Evolutionary conservation across 1,284 basidiomycete species (phyloP), one percentile per base, ranked within the genome.

Genomic region (Ceratobasidium sp.): DNA sequence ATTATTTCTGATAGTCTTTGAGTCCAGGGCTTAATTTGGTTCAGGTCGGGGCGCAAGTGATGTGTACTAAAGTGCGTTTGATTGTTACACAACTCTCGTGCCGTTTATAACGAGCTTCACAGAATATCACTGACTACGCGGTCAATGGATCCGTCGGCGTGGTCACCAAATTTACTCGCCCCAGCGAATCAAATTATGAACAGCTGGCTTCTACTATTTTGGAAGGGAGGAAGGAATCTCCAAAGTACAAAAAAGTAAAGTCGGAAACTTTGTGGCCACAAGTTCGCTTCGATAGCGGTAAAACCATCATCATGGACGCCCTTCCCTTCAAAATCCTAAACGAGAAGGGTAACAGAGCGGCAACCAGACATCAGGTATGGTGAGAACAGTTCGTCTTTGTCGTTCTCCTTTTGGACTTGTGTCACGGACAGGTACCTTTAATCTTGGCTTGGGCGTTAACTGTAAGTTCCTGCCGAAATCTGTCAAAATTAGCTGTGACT

Each of bases 381-480:
- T n/a, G n/a, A n/a, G n/a, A n/a, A n/a, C n/a, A n/a, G n/a, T n/a
- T n/a, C n/a, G n/a, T n/a, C n/a, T n/a, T n/a, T n/a, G n/a, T n/a
- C n/a, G n/a, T n/a, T n/a, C n/a, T n/a, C n/a, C n/a, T n/a, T n/a
- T n/a, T n/a, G n/a, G n/a, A n/a, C n/a, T n/a, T n/a, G n/a, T 66
- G 54, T 15, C 68, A 82, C 50, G 57, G 78, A 28, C 83, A 83
- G 79, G 81, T 83, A 28, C 44, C 79, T 40, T 5, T 46, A 64
- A 26, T 33, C 6, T 5, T 95, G 2, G 91, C 93, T 0, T 95
- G 93, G 92, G 93, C 94, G 0, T 85, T 75, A 10, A 75, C 73
- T 15, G 73, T 66, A 28, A 42, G 38, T n/a, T n/a, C n/a, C n/a
- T n/a, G n/a, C n/a, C n/a, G n/a, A 12, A 20, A 33, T 9, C 23